phyloP scores from a whole-genome alignment of 345 rosid genomes.

The Viola odorata region DNA sequence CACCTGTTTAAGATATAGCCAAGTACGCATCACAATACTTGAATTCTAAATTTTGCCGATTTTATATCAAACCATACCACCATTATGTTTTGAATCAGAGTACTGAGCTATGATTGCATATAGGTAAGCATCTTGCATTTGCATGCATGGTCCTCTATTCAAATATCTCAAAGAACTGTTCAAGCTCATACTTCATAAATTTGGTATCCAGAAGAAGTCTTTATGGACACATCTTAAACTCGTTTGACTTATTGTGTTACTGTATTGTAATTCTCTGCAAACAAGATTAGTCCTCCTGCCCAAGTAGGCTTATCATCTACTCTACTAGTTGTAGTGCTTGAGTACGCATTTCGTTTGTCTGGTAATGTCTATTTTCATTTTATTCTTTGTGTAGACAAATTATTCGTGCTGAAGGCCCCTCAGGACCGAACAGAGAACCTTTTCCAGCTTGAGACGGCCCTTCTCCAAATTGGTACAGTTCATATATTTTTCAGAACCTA shows the following conservation, averaged over 20 bases:
- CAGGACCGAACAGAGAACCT: slow-evolving; percentile 91
- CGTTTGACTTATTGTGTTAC: no score
- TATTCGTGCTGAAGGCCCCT: slow-evolving; percentile 70
- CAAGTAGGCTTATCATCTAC: not conserved
- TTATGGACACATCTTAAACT: no score
- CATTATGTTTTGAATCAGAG: not conserved
- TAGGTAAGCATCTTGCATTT: no score
- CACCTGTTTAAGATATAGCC: slow-evolving; percentile 70
- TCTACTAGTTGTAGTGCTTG: not conserved
- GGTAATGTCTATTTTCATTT: not conserved
- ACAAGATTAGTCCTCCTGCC: no score
- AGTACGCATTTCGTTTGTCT: not conserved
- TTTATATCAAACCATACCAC: no score
- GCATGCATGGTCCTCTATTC: no score
- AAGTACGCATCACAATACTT: slow-evolving; percentile 37
- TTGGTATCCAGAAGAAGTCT: not conserved
- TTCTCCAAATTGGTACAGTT: slow-evolving; percentile 46
- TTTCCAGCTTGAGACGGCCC: slow-evolving; percentile 70
- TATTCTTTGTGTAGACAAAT: slow-evolving; percentile 50
- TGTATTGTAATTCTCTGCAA: no score
- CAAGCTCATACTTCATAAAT: not conserved
- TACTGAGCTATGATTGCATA: no score
- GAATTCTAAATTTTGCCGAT: not conserved
- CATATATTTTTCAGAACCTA: not conserved
- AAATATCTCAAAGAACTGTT: not conserved